Base-by-base conservation (phyloP, 2,329 filamentous ascomycete genomes). In the Aspergillus pseudoglaucus region DNA sequence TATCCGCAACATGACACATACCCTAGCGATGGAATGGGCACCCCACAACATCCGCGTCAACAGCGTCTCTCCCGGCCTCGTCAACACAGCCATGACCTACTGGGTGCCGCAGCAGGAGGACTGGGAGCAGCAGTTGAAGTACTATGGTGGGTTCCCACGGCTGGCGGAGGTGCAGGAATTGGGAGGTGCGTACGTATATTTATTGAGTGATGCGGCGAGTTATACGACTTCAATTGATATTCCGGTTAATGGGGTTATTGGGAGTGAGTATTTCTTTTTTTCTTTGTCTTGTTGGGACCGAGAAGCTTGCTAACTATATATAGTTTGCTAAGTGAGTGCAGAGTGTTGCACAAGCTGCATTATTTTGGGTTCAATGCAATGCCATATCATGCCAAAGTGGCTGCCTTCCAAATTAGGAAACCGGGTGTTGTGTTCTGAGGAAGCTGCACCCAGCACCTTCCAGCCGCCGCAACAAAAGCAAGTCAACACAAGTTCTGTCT, bases 21-120 rank as follows among this genome's bases (percentile, higher is more conserved):
- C 68, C 0, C 45, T 88, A 8, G 84, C 84, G 0, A 83, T 81
- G 0, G 85, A 89, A 65, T 88, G 84, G 84, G 83, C 81, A 0
- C 67, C 72, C 2, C 75, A 83, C 59, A 84, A 85, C 1, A 85
- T 89, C 51, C 68, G 83, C 2, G 82, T 86, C 6, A 89, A 89
- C 56, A 79, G 74, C 14, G 74, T 89, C 30, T 59, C 51, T 1
- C 52, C 57, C 0, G 54, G 57, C 2, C 50, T 58, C 3, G 57
- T 58, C 0, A 51, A 59, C 3, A 58, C 57, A 1, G 66, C 64
- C 3, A 75, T 75, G 72, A 75, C 72, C 2, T 75, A 76, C 56
- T 77, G 70, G 58, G 70, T 78, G 3, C 72, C 75, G 17, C 66
- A 68, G 44, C 69, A 73, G 44, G 67, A 70, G 0, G 76, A 78